Evolutionary conservation across 495 filamentous ascomycete genomes (phyloP), one percentile per base, ranked within the genome.

Genomic region (Margaritispora aquatica): DNA sequence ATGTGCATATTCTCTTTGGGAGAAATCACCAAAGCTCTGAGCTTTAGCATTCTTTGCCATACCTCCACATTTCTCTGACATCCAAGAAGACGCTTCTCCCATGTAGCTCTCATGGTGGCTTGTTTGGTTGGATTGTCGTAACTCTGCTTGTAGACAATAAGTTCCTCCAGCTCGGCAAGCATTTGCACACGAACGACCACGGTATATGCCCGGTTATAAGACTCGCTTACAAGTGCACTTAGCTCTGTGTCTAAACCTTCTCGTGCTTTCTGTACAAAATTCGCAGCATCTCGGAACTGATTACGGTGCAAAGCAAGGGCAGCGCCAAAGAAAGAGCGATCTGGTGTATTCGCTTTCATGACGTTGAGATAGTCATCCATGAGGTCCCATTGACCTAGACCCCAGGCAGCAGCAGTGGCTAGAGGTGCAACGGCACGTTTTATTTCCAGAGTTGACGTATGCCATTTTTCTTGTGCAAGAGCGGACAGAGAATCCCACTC

Each of bases 61-160:
- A 97, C 92, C 65, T 99, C 94, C 21, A 96, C 93, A 64, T 97
- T 97, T 41, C 93, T 86, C 70, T 97, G 93, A 63, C 94, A 96
- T 21, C 94, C 94, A 61, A 92, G 92, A 21, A 99, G 79, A 58
- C 94, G 87, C 59, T 88, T 92, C 67, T 93, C 95, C 94, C 94
- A 99, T 15, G 95, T 99, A 41, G 81, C 77, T 23, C 95, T 84
- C 87, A 99, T 88, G 10, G 88, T 91, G 22, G 87, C 88, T 70
- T 92, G 90, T 74, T 93, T 96, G 60, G 89, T 86, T 11, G 75
- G 76, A 38, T 93, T 87, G 57, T 84, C 83, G 26, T 80, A 71
- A 60, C 88, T 88, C 66, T 97, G 92, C 74, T 99, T 97, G 74
- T 97, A 99, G 3, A 84, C 84, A 64, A 99, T 97, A 65, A 99